A percentile compares a stretch with the other conserved stretches of the same genome.
Conservation (phyloP, 495 filamentous ascomycete species). For the Aspergillus bertholletiae region DNA sequence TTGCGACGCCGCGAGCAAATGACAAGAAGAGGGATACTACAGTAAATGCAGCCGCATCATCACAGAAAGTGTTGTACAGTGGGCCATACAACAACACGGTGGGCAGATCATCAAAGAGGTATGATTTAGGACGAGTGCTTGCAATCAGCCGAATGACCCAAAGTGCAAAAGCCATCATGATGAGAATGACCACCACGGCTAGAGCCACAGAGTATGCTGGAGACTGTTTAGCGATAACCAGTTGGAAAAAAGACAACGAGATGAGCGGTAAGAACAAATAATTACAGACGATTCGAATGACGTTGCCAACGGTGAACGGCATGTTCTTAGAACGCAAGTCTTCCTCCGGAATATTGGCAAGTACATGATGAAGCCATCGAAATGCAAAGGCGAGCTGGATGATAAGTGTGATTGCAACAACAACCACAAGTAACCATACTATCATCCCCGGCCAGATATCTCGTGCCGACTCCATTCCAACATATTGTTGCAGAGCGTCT, state of each 20-base stretch:
- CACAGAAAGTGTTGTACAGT: conserved; percentile 95
- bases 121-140: conserved; percentile 73
- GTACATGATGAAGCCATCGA: conserved; percentile 68
- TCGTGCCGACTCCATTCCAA: conserved; percentile 70
- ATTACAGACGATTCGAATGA: conserved; percentile 86
- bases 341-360: conserved; percentile 71
- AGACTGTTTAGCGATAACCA: conserved; percentile 69
- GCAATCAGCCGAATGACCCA: conserved; percentile 80
- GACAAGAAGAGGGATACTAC: conserved; percentile 80
- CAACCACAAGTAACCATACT: conserved; percentile 75
- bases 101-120: conserved; percentile 87
- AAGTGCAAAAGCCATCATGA: conserved; percentile 66
- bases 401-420: conserved; percentile 62
- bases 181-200: conserved; percentile 68
- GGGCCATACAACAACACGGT: conserved; percentile 89
- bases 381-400: conserved; percentile 72
- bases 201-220: conserved; percentile 65
- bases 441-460: conserved; percentile 95
- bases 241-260: conserved; percentile 82
- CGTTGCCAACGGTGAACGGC: conserved; percentile 85
- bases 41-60: conserved; percentile 85
- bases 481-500: conserved; percentile 70
- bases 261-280: conserved; percentile 87
- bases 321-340: conserved; percentile 87
- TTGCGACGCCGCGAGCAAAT: conserved; percentile 79